These are phyloP conservation scores for Protostelium mycophagum DNA, from an alignment of 78 protist species.

Conservation along the genomic window DNA sequence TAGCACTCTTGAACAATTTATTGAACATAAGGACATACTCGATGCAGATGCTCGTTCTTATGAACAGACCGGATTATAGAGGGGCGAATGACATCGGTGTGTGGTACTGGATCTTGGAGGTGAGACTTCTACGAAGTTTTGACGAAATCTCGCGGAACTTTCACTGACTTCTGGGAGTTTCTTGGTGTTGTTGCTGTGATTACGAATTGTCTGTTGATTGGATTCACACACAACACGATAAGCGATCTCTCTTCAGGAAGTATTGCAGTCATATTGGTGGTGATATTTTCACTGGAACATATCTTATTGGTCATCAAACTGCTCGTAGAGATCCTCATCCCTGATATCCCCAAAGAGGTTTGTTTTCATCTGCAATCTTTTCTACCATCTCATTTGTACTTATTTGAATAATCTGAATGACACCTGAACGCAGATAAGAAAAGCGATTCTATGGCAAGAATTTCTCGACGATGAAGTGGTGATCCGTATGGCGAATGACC, in stretches of 20 bases:
- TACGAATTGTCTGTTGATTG: background rate
- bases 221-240: background rate
- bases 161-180: too few species aligned
- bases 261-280: background rate
- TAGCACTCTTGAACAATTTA: slow-evolving; percentile 46
- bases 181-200: slow-evolving; percentile 8
- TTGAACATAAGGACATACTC: slow-evolving; percentile 53
- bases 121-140: background rate
- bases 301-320: background rate
- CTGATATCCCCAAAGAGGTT: background rate
- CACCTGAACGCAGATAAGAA: too few species aligned
- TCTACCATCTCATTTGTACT: too few species aligned
- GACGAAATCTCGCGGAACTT: too few species aligned
- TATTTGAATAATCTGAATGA: too few species aligned
- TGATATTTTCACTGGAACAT: background rate
- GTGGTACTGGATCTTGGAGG: background rate
- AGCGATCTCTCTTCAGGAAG: background rate
- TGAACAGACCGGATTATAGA: slow-evolving; percentile 26
- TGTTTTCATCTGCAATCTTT: too few species aligned
- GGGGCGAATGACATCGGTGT: slow-evolving; percentile 8
- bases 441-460: background rate
- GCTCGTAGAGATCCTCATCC: background rate
- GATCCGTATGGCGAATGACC: background rate
- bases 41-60: slow-evolving; percentile 10
- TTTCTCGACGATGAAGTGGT: background rate